Evolutionary conservation across 1,139 yeast species (phyloP).

Genomic region (Protomyces lactucae-debilis): DNA sequence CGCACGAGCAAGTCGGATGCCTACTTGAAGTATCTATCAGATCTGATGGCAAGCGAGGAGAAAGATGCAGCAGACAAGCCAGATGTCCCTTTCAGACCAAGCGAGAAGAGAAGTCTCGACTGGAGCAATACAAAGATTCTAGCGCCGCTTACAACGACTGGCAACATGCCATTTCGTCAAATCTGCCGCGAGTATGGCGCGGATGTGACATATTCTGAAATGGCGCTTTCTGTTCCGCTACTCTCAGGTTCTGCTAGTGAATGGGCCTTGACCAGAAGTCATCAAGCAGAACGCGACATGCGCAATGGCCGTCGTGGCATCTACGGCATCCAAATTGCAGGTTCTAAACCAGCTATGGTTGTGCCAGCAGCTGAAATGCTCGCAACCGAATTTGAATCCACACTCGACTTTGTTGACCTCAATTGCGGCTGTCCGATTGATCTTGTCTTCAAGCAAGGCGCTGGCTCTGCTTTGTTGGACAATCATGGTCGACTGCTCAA

Average conservation of each 20-base stretch:
- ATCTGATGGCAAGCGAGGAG: conserved; percentile 33
- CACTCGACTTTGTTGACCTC: conserved; percentile 66
- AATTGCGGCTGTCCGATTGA: conserved; percentile 98
- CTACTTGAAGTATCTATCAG: conserved; percentile 26
- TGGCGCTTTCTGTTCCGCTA: conserved; percentile 85
- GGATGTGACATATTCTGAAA: conserved; percentile 88
- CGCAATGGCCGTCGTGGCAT: conserved; percentile 25
- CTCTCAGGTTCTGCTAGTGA: conserved; percentile 87
- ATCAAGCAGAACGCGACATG: conserved; percentile 53
- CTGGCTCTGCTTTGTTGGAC: conserved; percentile 90
- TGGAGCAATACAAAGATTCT: conserved; percentile 73
- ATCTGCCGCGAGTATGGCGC: conserved; percentile 89
- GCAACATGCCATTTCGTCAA: conserved; percentile 90
- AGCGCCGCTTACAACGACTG: conserved; percentile 95
- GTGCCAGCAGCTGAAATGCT: conserved; percentile 83
- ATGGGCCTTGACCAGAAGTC: conserved; percentile 97
- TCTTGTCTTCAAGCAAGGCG: conserved; percentile 63
- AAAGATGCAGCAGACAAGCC: conserved; percentile 31
- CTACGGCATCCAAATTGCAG: conserved; percentile 93
- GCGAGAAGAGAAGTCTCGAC: conserved; percentile 42
- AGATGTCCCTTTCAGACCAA: conserved; percentile 6
- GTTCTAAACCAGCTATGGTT: conserved; percentile 90
- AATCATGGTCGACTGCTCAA: conserved; percentile 77
- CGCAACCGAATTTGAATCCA: conserved; percentile 39
- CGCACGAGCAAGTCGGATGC: conserved; percentile 19